Base-by-base conservation (phyloP, 495 filamentous ascomycete species). In the Daldinia decipiens region DNA sequence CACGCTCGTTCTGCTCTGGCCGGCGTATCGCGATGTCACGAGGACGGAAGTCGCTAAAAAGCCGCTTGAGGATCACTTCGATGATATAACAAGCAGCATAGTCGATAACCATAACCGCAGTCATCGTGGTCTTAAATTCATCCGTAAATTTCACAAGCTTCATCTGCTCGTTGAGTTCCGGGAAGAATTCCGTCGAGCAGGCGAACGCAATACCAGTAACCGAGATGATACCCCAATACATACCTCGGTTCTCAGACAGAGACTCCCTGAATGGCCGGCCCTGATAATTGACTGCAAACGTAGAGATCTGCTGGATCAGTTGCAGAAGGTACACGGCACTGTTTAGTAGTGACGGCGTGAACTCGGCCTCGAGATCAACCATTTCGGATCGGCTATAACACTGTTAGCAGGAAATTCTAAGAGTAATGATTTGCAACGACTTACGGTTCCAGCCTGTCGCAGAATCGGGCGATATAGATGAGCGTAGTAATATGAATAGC, bases 281-380 rank as follows among this genome's bases (percentile, higher is more conserved):
- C 79, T 99, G 95, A 83, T 99, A 99, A 84, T 99, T 99, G 86
- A 98, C 95, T 39, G 95, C 94, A 76, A 99, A 99, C 8, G 95
- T 99, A 11, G 95, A 98, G 76, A 99, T 97, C 77, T 99, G 96
- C 80, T 99, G 95, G 81, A 99, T 98, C 50, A 99, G 87, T 75
- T 98, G 96, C 3, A 99, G 88, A 47, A 99, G 92, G 81, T 99
- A 99, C 73, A 99, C 92, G 59, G 96, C 95, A 65, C 89, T 93
- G 84, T 99, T 99, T 76, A 99, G 89, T 11, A 99, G 87, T 5
- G 94, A 97, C 5, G 96, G 96, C 62, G 89, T 81, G 74, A 99
- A 99, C 74, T 99, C 95, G 74, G 93, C 91, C 81, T 99, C 95
- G 15, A 98, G 90, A 76, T 99, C 95, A 64, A 97, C 84, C 21